Evolutionary conservation across 441 rosid genomes (phyloP).

Genomic region (Populus trichocarpa): DNA sequence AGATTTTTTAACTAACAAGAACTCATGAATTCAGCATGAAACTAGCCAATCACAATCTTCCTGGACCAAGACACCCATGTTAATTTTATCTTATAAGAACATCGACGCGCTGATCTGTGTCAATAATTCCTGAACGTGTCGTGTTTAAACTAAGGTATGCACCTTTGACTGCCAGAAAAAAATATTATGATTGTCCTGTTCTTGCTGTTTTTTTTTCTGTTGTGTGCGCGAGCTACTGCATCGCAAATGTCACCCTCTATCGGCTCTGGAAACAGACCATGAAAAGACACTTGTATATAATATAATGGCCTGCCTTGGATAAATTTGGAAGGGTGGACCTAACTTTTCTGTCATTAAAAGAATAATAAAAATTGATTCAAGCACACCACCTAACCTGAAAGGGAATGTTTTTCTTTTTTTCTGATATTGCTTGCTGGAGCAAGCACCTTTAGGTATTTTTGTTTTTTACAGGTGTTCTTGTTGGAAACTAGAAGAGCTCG

Average conservation of each 20-base stretch:
- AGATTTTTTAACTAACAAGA: background rate
- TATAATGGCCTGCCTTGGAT: background rate
- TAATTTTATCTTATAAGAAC: too few relatives aligned
- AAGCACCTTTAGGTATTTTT: background rate
- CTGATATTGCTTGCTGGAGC: background rate
- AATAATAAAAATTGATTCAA: background rate
- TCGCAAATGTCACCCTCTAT: background rate
- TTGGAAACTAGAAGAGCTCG: background rate
- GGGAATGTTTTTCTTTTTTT: background rate
- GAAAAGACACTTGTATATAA: background rate
- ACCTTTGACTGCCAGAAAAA: background rate
- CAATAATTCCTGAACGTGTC: background rate
- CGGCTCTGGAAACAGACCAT: background rate
- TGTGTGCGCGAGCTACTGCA: background rate
- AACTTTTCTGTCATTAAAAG: background rate
- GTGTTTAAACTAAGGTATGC: background rate
- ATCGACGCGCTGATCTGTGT: background rate
- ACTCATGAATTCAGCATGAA: background rate
- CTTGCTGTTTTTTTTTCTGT: background rate
- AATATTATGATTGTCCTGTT: background rate
- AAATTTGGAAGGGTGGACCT: background rate
- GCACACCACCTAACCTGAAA: background rate
- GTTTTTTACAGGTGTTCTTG: background rate
- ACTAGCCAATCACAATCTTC: background rate
- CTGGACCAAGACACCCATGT: background rate